phyloP scores from a whole-genome alignment of 768 basidiomycete species.

The Russula abietina region DNA sequence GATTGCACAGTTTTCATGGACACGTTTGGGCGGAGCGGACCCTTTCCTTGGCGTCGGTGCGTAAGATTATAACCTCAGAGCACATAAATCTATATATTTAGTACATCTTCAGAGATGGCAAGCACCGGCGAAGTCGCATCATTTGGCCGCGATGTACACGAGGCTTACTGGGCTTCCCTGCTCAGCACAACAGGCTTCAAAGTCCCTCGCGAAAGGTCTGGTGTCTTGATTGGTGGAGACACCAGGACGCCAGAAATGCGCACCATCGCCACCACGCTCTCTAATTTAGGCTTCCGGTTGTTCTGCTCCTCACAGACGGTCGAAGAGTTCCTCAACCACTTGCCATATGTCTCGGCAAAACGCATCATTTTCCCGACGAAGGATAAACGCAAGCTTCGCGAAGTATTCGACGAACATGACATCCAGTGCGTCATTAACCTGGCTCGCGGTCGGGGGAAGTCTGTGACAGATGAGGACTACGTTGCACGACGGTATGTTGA shows the following conservation, averaged over 20 bases:
- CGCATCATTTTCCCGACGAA: conserved; percentile 94
- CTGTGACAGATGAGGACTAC: conserved; percentile 88
- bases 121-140: conserved; percentile 97
- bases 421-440: conserved; percentile 95
- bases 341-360: conserved; percentile 74
- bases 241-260: conserved; percentile 81
- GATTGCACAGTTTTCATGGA: conserved; percentile 98
- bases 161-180: conserved; percentile 95
- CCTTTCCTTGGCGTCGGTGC: conserved; percentile 91
- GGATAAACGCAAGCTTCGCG: conserved; percentile 91
- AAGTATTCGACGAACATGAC: conserved; percentile 91
- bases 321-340: conserved; percentile 72
- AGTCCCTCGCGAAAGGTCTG: conserved; percentile 74
- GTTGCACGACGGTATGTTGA: conserved; percentile 76
- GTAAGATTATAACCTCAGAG: conserved; percentile 30
- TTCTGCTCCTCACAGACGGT: conserved; percentile 79
- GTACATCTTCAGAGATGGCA: conserved; percentile 72
- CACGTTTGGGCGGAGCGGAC: conserved; percentile 90
- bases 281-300: conserved; percentile 89
- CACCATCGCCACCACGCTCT: conserved; percentile 70
- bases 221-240: conserved; percentile 91
- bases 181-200: conserved; percentile 95
- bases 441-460: conserved; percentile 67
- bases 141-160: conserved; percentile 89
- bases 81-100: neutral